Evolutionary conservation across 257 asterid genomes (phyloP).

Genomic region (Solanum lignicaule): DNA sequence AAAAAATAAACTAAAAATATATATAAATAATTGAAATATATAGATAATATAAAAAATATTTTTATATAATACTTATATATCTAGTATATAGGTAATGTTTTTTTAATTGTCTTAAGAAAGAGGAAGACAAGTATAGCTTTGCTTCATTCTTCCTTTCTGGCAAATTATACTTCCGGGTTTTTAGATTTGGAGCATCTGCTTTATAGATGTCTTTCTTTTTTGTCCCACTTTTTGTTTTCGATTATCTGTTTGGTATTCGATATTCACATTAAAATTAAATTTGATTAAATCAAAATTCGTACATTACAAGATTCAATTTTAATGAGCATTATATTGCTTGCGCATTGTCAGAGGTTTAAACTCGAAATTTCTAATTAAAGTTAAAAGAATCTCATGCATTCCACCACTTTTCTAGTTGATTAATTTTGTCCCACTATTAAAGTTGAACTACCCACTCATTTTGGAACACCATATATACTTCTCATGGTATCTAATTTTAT

Average conservation of each 20-base stretch:
- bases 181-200: slow-evolving; percentile 16
- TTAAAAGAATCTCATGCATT: background rate
- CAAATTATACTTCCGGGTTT: slow-evolving; percentile 1
- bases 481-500: background rate
- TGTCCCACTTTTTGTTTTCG: background rate
- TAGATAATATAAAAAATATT: background rate
- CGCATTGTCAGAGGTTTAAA: accelerated
- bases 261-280: no score
- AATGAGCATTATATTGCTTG: background rate
- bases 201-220: background rate
- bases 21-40: background rate
- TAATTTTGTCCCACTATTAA: background rate
- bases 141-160: slow-evolving; percentile 7
- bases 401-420: background rate
- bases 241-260: background rate
- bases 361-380: background rate
- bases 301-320: background rate
- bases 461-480: background rate
- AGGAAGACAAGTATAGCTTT: background rate
- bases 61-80: no score
- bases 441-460: background rate
- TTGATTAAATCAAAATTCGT: no score
- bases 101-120: background rate
- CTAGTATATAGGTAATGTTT: background rate
- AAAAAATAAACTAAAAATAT: background rate